A percentile compares a stretch with the other conserved stretches of the same genome.
These are phyloP conservation scores for Mortierella antarctica DNA, from an alignment of 192 early-diverging fungal genomes.

Conservation along the genomic window DNA sequence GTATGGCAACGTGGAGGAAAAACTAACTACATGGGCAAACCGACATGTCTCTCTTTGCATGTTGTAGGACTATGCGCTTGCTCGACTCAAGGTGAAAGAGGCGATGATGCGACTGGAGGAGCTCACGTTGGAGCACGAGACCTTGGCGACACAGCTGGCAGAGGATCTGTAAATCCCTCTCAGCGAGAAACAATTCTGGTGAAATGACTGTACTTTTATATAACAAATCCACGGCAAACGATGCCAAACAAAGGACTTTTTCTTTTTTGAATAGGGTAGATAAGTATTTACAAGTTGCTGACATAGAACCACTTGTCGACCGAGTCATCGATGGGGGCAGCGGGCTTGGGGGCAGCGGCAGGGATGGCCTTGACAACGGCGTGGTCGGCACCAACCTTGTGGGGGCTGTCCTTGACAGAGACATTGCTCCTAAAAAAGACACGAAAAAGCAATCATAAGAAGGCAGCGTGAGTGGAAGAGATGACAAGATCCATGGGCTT, in stretches of 20 bases:
- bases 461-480: not conserved
- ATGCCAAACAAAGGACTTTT: not conserved
- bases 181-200: not conserved
- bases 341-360: slow-evolving; percentile 64
- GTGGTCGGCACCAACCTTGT: slow-evolving; percentile 69
- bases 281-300: slow-evolving; percentile 35
- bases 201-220: not conserved
- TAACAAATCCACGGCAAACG: not conserved
- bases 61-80: slow-evolving; percentile 34
- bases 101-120: slow-evolving; percentile 12
- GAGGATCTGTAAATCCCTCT: slow-evolving; percentile 10
- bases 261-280: not conserved
- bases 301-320: slow-evolving; percentile 53
- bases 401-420: slow-evolving; percentile 75
- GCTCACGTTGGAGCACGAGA: slow-evolving; percentile 26
- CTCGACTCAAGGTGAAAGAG: slow-evolving; percentile 29
- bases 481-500: not conserved
- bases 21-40: not conserved
- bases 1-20: not conserved
- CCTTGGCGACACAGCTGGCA: slow-evolving; percentile 20
- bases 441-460: not conserved
- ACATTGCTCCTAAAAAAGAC: slow-evolving; percentile 65
- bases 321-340: slow-evolving; percentile 82
- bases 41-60: not conserved
- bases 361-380: slow-evolving; percentile 67